A percentile compares a stretch with the other conserved stretches of the same genome.
Evolutionary conservation across 2,329 filamentous ascomycete species (phyloP).

Genomic region (Plenodomus lindquistii): DNA sequence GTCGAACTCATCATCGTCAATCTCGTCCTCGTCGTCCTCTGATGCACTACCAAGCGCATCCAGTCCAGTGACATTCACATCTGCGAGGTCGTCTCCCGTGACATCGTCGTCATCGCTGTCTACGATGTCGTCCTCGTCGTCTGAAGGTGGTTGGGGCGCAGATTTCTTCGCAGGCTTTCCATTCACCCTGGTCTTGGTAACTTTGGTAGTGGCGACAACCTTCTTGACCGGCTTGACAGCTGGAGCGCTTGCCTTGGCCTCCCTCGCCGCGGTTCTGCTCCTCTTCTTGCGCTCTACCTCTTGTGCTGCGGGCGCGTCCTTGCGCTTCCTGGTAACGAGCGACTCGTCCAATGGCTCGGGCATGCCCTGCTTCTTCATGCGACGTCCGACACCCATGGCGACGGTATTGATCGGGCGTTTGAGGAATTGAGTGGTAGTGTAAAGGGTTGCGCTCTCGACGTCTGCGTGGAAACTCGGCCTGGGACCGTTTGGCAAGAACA

Average conservation of each 20-base stretch:
- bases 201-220: constrained; percentile 47
- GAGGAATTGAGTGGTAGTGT: constrained; percentile 3
- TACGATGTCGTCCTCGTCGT: constrained; percentile 33
- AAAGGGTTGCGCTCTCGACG: constrained; percentile 8
- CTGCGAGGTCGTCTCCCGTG: constrained; percentile 45
- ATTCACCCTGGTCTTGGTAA: constrained; percentile 24
- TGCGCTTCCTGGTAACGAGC: constrained; percentile 81
- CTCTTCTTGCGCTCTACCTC: constrained; percentile 61
- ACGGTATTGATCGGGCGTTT: constrained; percentile 3
- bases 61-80: constrained; percentile 42
- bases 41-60: constrained; percentile 47
- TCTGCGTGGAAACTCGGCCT: constrained; percentile 24
- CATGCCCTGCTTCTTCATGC: constrained; percentile 93
- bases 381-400: constrained; percentile 82
- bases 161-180: constrained; percentile 41
- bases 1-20: constrained; percentile 46
- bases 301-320: constrained; percentile 66
- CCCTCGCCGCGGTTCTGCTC: constrained; percentile 50
- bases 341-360: constrained; percentile 80
- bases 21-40: constrained; percentile 41
- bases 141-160: constrained; percentile 31
- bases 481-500: constrained; percentile 6
- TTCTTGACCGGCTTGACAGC: constrained; percentile 30
- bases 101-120: constrained; percentile 42
- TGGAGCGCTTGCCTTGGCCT: constrained; percentile 17